phyloP scores from a whole-genome alignment of 1,284 basidiomycete species.

The Ustilago cynodontis region DNA sequence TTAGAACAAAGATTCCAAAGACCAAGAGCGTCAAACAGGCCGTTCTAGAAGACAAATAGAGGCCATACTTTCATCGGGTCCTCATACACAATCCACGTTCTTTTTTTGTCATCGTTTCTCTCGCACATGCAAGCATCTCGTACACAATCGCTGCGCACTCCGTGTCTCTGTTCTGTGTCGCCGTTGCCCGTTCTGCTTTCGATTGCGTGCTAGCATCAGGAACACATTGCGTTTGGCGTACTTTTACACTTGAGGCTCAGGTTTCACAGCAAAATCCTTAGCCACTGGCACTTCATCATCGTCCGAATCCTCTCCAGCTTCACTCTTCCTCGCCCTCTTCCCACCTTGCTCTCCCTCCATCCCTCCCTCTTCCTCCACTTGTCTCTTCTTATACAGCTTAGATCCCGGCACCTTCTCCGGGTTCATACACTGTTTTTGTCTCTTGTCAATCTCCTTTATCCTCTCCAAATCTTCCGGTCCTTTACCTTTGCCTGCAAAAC shows the following conservation, averaged over 20 bases:
- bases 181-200: not conserved
- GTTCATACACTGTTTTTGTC: slow-evolving; percentile 49
- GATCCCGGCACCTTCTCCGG: slow-evolving; percentile 24
- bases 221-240: too few species aligned
- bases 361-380: slow-evolving; percentile 15
- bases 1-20: slow-evolving; percentile 40
- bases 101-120: not conserved
- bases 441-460: slow-evolving; percentile 55
- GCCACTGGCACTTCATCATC: slow-evolving; percentile 34
- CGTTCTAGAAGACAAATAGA: slow-evolving; percentile 23
- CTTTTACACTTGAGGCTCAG: slow-evolving; percentile 18
- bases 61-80: not conserved
- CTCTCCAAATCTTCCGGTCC: slow-evolving; percentile 45
- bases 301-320: slow-evolving; percentile 24
- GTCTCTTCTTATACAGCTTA: slow-evolving; percentile 18
- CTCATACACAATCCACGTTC: not conserved
- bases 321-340: slow-evolving; percentile 19
- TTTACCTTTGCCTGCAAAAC: slow-evolving; percentile 31
- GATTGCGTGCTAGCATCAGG: not conserved
- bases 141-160: not conserved
- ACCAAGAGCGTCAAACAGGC: slow-evolving; percentile 26
- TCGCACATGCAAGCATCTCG: slow-evolving; percentile 1
- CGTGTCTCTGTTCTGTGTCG: not conserved
- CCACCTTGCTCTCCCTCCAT: not conserved
- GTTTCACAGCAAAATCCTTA: slow-evolving; percentile 22